These are phyloP conservation scores for Candida verbasci DNA, from an alignment of 805 yeast species.

Conservation along the genomic window DNA sequence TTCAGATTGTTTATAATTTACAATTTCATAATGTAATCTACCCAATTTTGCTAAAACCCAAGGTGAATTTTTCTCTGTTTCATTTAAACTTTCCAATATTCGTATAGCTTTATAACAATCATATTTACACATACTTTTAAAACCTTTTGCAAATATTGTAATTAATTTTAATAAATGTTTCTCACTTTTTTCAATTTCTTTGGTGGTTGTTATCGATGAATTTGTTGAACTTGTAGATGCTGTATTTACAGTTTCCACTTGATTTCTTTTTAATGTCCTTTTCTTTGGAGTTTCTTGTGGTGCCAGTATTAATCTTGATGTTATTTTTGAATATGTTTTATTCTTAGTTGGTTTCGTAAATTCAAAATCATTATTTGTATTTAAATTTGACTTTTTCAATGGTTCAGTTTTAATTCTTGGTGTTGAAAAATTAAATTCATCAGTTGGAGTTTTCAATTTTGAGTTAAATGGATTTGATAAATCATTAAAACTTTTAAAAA, in stretches of 20 bases:
- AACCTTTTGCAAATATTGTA: slow-evolving; percentile 55
- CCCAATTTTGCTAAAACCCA: slow-evolving; percentile 84
- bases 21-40: slow-evolving; percentile 78
- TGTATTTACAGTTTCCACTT: slow-evolving; percentile 8
- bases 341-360: slow-evolving; percentile 32
- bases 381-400: slow-evolving; percentile 24
- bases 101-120: slow-evolving; percentile 81
- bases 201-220: slow-evolving; percentile 11
- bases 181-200: slow-evolving; percentile 30
- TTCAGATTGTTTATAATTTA: slow-evolving; percentile 76
- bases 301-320: slow-evolving; percentile 45
- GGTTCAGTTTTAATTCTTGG: slow-evolving; percentile 32
- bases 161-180: slow-evolving; percentile 45
- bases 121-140: slow-evolving; percentile 54
- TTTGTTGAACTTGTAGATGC: slow-evolving; percentile 8
- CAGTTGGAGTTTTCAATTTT: slow-evolving; percentile 12
- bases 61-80: slow-evolving; percentile 62
- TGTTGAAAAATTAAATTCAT: slow-evolving; percentile 26
- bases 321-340: slow-evolving; percentile 40
- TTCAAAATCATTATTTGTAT: slow-evolving; percentile 16
- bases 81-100: slow-evolving; percentile 59
- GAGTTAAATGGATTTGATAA: slow-evolving; percentile 22
- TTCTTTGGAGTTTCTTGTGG: slow-evolving; percentile 18
- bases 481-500: slow-evolving; percentile 32
- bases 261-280: slow-evolving; percentile 16